Percentiles rank a stretch among this genome's conserved stretches.
phyloP scores from a whole-genome alignment of 1,139 yeast species.

The Taphrina flavorubra region DNA sequence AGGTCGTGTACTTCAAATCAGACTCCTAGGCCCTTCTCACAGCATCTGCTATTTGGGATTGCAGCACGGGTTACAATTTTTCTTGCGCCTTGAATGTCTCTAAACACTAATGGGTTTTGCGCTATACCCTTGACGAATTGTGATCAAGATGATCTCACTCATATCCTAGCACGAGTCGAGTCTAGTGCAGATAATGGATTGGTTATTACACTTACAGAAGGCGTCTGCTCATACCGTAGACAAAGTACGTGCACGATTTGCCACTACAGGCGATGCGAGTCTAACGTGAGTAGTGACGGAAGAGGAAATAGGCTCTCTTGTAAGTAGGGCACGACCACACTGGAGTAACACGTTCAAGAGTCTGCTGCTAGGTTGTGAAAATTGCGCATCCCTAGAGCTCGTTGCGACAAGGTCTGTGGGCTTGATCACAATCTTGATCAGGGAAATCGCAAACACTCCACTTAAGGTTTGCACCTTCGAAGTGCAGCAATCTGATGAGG shows the following conservation, averaged over 20 bases:
- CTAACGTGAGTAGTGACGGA: neutral
- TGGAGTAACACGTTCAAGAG: neutral
- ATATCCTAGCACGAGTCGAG: slow-evolving; percentile 10
- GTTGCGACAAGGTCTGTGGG: neutral
- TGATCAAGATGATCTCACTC: neutral
- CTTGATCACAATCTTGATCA: neutral
- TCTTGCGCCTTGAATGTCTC: neutral
- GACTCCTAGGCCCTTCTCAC: no score
- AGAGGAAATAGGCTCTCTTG: neutral
- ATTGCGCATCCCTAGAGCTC: neutral
- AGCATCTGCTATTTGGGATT: no score
- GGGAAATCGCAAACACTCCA: slow-evolving; percentile 16
- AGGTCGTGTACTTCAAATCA: no score
- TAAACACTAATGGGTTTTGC: neutral
- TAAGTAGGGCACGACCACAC: neutral
- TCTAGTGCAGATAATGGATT: neutral
- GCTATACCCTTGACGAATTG: neutral
- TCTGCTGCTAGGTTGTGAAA: neutral
- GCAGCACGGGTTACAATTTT: no score
- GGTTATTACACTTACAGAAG: neutral
- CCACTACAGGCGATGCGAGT: no score
- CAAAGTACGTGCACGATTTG: neutral
- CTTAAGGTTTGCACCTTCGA: slow-evolving; percentile 22
- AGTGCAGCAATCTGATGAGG: slow-evolving; percentile 8
- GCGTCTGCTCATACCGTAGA: neutral